Percentiles rank a stretch among this genome's conserved stretches.
phyloP scores from a whole-genome alignment of 2,329 filamentous ascomycete genomes.

The Nemania diffusa region DNA sequence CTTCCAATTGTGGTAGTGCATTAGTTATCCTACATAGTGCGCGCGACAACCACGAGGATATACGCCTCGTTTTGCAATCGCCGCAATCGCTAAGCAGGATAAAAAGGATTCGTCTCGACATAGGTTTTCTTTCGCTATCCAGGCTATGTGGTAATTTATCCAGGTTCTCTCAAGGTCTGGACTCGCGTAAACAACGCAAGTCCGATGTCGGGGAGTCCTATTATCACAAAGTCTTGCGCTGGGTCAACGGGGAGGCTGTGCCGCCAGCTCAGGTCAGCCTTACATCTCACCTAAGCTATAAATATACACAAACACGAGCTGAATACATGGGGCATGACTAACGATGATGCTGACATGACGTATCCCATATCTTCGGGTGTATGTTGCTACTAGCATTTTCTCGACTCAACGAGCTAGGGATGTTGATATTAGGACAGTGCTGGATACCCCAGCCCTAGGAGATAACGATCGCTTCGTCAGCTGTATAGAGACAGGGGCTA shows the following conservation, averaged over 20 bases:
- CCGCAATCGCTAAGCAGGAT: no score
- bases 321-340: background rate
- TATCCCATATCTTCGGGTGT: background rate
- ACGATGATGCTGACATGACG: background rate
- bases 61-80: no score
- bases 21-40: no score
- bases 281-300: constrained; percentile 1
- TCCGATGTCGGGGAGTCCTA: background rate
- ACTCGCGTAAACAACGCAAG: background rate
- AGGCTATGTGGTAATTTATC: background rate
- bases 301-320: background rate
- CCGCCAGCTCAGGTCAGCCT: background rate
- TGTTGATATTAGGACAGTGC: background rate
- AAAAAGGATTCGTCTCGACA: no score
- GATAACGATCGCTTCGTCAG: background rate
- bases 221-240: background rate
- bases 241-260: background rate
- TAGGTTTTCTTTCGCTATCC: no score
- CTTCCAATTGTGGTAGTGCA: no score
- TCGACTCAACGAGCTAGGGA: background rate
- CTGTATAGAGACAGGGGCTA: background rate
- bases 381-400: background rate
- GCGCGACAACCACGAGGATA: no score
- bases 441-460: background rate
- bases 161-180: background rate